A percentile compares a stretch with the other conserved stretches of the same genome.
Evolutionary conservation across 305 asterid species (phyloP).

Genomic region (Solanum chacoense): DNA sequence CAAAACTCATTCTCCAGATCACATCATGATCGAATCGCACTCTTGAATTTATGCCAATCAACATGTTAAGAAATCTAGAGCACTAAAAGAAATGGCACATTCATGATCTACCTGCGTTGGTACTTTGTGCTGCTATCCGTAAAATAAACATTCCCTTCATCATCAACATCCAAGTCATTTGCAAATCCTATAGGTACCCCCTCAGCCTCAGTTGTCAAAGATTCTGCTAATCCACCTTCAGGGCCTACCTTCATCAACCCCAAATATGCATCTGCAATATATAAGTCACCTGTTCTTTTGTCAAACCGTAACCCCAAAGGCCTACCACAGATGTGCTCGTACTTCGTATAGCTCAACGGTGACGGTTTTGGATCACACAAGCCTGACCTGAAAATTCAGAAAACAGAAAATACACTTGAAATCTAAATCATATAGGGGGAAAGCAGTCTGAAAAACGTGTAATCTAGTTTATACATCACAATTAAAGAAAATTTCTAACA

Average conservation of each 20-base stretch:
- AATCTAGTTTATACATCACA: neutral
- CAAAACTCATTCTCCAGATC: neutral
- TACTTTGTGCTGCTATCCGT: slow-evolving; percentile 81
- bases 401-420: neutral
- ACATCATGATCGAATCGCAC: neutral
- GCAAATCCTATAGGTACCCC: slow-evolving; percentile 75
- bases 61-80: neutral
- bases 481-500: neutral
- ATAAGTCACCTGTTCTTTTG: slow-evolving; percentile 63
- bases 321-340: slow-evolving; percentile 94
- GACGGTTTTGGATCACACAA: slow-evolving; percentile 64
- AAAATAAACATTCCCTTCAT: slow-evolving; percentile 71
- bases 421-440: neutral
- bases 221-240: slow-evolving; percentile 83
- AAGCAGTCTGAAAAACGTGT: neutral
- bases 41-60: neutral
- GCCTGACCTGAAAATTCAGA: slow-evolving; percentile 45
- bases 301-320: slow-evolving; percentile 87
- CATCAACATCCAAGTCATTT: slow-evolving; percentile 75
- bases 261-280: slow-evolving; percentile 89
- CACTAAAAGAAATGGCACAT: neutral
- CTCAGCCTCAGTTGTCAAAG: slow-evolving; percentile 60
- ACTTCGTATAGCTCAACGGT: slow-evolving; percentile 39
- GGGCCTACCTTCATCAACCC: slow-evolving; percentile 93
- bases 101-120: slow-evolving; percentile 49